A percentile compares a stretch with the other conserved stretches of the same genome.
phyloP scores from a whole-genome alignment of 306 rosid genomes.

The Cicer judaicum region DNA sequence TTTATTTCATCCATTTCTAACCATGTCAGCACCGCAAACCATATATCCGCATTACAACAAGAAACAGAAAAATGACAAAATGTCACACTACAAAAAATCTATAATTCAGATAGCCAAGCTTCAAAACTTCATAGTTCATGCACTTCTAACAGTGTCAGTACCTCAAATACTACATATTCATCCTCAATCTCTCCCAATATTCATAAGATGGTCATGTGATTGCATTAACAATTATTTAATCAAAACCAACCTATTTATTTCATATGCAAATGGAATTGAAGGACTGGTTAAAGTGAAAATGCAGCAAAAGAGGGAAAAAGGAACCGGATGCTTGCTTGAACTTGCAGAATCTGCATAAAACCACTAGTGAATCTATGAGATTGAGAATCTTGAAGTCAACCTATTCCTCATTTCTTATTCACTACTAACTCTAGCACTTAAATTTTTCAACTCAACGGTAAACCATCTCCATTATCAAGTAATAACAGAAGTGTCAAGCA shows the following conservation, averaged over 20 bases:
- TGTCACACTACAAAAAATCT: neutral
- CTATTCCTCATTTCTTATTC: too few species aligned
- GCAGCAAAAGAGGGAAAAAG: conserved; percentile 3
- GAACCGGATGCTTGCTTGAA: conserved; percentile 4
- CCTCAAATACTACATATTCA: too few species aligned
- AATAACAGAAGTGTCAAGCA: too few species aligned
- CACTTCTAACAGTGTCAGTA: too few species aligned
- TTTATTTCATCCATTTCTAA: neutral
- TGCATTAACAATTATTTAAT: neutral
- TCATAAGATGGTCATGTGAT: too few species aligned
- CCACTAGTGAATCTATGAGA: neutral
- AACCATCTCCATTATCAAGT: too few species aligned
- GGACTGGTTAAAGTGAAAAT: neutral
- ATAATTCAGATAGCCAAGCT: too few species aligned
- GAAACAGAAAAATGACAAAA: conserved; percentile 9
- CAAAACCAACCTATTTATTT: conserved; percentile 6
- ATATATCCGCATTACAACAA: neutral
- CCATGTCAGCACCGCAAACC: neutral
- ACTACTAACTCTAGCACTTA: too few species aligned
- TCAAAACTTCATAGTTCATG: too few species aligned
- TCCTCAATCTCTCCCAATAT: too few species aligned
- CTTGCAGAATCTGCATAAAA: conserved; percentile 22
- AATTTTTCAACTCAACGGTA: too few species aligned
- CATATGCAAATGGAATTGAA: neutral
- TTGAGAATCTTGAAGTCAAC: too few species aligned